Percentiles rank a stretch among this genome's conserved stretches.
These are phyloP conservation scores for Calvatia gigantea DNA, from an alignment of 768 basidiomycete species.

Conservation along the genomic window DNA sequence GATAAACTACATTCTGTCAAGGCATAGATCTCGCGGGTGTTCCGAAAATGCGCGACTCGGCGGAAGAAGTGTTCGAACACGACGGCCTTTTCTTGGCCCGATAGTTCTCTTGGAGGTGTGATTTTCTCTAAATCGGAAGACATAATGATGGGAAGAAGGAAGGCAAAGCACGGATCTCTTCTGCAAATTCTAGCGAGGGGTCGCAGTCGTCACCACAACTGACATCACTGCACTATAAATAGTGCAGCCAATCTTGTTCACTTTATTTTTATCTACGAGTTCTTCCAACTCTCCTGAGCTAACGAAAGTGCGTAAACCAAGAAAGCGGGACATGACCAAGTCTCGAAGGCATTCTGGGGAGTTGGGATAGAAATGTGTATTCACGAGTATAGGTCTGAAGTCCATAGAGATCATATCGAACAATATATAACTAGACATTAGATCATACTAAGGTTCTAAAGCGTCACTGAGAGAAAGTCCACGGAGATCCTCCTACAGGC, in stretches of 20 bases:
- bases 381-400: not conserved
- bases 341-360: not conserved
- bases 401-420: not conserved
- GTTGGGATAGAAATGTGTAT: not conserved
- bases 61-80: conserved; percentile 42
- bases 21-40: conserved; percentile 38
- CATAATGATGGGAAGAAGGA: conserved; percentile 8
- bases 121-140: conserved; percentile 23
- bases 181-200: not conserved
- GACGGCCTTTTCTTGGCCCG: conserved; percentile 25
- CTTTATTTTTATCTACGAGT: not conserved
- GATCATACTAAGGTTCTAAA: not conserved
- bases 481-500: not conserved
- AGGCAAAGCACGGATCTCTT: not conserved
- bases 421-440: not conserved
- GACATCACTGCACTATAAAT: not conserved
- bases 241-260: too few relatives aligned
- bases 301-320: not conserved
- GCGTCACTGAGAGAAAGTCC: not conserved
- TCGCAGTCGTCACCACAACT: not conserved
- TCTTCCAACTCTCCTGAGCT: too few relatives aligned
- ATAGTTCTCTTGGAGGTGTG: conserved; percentile 37
- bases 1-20: conserved; percentile 25
- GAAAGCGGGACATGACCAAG: not conserved
- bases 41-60: conserved; percentile 43